A percentile compares a stretch with the other conserved stretches of the same genome.
Evolutionary conservation across 2,329 filamentous ascomycete genomes (phyloP).

Genomic region (Colletotrichum karsti): DNA sequence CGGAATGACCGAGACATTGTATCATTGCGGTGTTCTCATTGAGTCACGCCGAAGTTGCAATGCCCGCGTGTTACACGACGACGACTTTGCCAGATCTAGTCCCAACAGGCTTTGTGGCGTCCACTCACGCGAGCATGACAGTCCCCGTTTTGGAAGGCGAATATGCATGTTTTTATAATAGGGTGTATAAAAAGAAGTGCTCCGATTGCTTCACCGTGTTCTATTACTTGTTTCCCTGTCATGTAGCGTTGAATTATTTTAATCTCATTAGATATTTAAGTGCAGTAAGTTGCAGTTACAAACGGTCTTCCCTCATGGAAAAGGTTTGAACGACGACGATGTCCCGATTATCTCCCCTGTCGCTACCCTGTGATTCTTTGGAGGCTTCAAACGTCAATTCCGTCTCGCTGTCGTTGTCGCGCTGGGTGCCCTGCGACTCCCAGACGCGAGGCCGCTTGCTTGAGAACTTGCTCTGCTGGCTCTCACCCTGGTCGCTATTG

Average conservation of each 20-base stretch:
- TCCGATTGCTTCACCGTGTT: not conserved
- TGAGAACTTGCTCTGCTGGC: not conserved
- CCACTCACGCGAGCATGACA: not conserved
- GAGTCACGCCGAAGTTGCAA: not conserved
- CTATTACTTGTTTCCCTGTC: not conserved
- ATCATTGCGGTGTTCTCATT: not conserved
- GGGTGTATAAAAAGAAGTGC: not conserved
- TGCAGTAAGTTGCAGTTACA: not conserved
- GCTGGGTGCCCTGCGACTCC: slow-evolving; percentile 21
- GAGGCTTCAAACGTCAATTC: slow-evolving; percentile 27
- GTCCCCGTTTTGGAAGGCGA: not conserved
- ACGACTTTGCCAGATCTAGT: not conserved
- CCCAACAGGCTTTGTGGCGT: not conserved
- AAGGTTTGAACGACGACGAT: slow-evolving; percentile 23
- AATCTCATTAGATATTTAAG: not conserved
- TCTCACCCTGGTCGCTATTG: slow-evolving; percentile 1
- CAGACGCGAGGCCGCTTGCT: slow-evolving; percentile 21
- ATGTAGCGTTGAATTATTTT: not conserved
- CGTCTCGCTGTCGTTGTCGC: slow-evolving; percentile 28
- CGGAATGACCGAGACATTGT: not conserved
- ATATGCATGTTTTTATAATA: not conserved
- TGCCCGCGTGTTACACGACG: not conserved
- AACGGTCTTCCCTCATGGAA: slow-evolving; percentile 14
- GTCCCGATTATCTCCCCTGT: slow-evolving; percentile 7
- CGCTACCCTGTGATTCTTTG: slow-evolving; percentile 11